Percentiles rank a stretch among this genome's conserved stretches.
phyloP scores from a whole-genome alignment of 352 stramenopile genomes.

The Phytophthora colocasiae region DNA sequence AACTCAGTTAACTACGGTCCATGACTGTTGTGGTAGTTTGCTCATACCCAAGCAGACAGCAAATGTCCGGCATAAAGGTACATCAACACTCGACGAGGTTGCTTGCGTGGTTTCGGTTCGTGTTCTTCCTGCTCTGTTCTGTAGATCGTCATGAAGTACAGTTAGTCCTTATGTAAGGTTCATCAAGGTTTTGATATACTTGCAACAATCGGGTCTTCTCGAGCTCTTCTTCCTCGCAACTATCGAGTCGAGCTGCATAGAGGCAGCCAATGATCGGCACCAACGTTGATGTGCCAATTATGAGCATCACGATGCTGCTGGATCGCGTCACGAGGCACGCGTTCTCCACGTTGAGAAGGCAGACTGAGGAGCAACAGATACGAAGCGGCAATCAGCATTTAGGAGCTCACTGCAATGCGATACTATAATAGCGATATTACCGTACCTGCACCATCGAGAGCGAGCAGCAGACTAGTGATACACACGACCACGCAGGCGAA shows the following conservation, averaged over 20 bases:
- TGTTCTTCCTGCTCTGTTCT: constrained; percentile 16
- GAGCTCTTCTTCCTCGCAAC: constrained; percentile 17
- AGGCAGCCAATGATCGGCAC: constrained; percentile 56
- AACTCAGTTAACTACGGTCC: neutral
- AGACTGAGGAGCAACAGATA: constrained; percentile 32
- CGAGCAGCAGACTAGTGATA: constrained; percentile 49
- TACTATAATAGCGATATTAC: too few species aligned
- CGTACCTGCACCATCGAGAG: constrained; percentile 50
- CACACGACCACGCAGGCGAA: constrained; percentile 58
- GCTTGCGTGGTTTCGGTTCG: constrained; percentile 7
- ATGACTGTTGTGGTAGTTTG: neutral
- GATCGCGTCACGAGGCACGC: constrained; percentile 47
- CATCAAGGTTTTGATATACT: constrained; percentile 17
- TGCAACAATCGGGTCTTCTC: constrained; percentile 50
- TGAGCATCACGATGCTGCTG: constrained; percentile 69
- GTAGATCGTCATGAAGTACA: constrained; percentile 3
- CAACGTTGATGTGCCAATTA: constrained; percentile 61
- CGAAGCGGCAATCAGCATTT: too few species aligned
- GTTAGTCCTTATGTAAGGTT: neutral
- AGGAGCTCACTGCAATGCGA: too few species aligned
- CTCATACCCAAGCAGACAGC: constrained; percentile 74
- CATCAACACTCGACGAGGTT: constrained; percentile 48
- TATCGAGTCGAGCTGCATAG: constrained; percentile 47
- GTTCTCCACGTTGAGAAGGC: constrained; percentile 45
- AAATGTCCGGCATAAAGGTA: constrained; percentile 85